A percentile compares a stretch with the other conserved stretches of the same genome.
phyloP scores from a whole-genome alignment of 495 filamentous ascomycete genomes.

The Tuber indicum region DNA sequence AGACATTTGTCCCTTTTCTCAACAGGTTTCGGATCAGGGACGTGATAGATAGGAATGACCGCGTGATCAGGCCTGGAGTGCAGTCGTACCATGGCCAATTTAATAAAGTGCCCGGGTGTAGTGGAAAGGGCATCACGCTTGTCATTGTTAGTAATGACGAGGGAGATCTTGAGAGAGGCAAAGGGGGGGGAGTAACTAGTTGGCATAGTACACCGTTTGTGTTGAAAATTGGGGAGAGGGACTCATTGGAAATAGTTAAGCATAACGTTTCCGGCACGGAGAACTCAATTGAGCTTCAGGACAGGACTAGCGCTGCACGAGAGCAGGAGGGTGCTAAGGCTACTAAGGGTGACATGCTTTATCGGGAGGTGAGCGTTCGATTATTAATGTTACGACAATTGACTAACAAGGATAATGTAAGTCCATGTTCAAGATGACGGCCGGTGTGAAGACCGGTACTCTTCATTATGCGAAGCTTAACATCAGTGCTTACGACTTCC shows the following conservation, averaged over 20 bases:
- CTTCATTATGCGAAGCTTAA: slow-evolving; percentile 93
- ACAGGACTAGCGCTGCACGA: slow-evolving; percentile 79
- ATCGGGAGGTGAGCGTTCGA: slow-evolving; percentile 47
- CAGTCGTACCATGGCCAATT: slow-evolving; percentile 86
- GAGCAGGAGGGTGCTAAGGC: slow-evolving; percentile 60
- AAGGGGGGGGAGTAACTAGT: slow-evolving; percentile 52
- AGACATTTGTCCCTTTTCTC: no score
- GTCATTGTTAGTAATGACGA: slow-evolving; percentile 93
- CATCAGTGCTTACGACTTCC: slow-evolving; percentile 91
- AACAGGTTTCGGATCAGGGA: slow-evolving; percentile 89
- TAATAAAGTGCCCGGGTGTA: slow-evolving; percentile 46
- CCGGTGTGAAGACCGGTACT: slow-evolving; percentile 73
- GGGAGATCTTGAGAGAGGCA: slow-evolving; percentile 77
- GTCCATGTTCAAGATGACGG: slow-evolving; percentile 88
- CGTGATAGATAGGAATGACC: slow-evolving; percentile 79
- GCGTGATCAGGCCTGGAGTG: slow-evolving; percentile 77
- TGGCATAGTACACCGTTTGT: slow-evolving; percentile 38
- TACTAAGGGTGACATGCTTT: slow-evolving; percentile 56
- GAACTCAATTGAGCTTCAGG: slow-evolving; percentile 74
- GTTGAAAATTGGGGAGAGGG: slow-evolving; percentile 3
- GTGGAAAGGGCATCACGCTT: slow-evolving; percentile 56
- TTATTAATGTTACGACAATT: background rate
- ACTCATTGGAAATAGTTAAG: slow-evolving; percentile 46
- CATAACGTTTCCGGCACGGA: slow-evolving; percentile 85
- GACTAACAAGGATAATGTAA: slow-evolving; percentile 54